Evolutionary conservation across 805 yeast species (phyloP), one percentile per base, ranked within the genome.

Genomic region (Saccharomyces paradoxus): DNA sequence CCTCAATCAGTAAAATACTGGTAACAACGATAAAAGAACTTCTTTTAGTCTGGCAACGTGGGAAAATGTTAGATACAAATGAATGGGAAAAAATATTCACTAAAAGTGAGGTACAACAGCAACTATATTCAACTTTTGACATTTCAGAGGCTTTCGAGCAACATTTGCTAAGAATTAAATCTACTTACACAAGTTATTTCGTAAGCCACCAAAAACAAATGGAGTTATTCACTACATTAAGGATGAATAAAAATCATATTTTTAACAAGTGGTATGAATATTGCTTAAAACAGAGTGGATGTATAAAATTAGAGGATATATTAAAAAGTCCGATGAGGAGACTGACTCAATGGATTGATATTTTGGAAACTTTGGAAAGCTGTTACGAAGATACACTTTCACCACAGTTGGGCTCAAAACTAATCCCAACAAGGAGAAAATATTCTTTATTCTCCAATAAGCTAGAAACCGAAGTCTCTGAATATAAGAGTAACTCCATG

Each of bases 1-100:
- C 69, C 5, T 71, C 73, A 9, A 59, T 76, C 4, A 71, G 76
- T 56, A 63, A 65, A 14, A 53, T 71, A 3, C 68, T 76, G 21
- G 41, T 67, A 8, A 60, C 59, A 3, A 56, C 63, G 3, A 28
- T 60, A 13, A 53, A 50, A 17, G 50, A 50, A 9, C 26, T 47
- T 24, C 50, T 30, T 12, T 21, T 32, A 17, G 31, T 14, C 51
- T 41, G 13, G 31, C 47, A 21, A 24, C 31, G 5, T 26, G 46
- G n/a, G 48, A 26, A n/a, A 55, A 37, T 31, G 13, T 41, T 52
- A n/a, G 56, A 58, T n/a, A 37, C 50, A 3, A 32, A 52, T n/a
- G 50, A 53, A 26, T 61, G 65, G 61, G 49, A 55, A 9, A 48
- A 55, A 46, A 50, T 58, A 6, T 50, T 50, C 17, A 47, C 28